Percentiles rank a stretch among this genome's conserved stretches.
Evolutionary conservation across 805 yeast species (phyloP).

Genomic region (Zygotorulaspora sp.): DNA sequence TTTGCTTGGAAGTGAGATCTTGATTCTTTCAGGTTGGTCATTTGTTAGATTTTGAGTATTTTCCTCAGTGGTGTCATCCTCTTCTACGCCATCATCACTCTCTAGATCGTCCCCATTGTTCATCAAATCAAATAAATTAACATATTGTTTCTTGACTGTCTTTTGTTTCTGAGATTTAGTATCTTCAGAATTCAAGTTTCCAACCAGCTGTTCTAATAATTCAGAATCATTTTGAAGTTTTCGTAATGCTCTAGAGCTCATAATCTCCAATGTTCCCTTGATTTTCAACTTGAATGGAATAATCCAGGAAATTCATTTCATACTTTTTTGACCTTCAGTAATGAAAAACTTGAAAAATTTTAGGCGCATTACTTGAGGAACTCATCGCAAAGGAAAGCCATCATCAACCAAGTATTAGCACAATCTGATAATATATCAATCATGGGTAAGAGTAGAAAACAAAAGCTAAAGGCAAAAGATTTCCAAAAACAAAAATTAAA

Average conservation of each 20-base stretch:
- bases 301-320: too few species aligned
- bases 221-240: constrained; percentile 34
- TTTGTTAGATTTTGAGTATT: too few species aligned
- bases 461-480: constrained; percentile 43
- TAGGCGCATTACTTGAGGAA: constrained; percentile 24
- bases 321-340: background rate
- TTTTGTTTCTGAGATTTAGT: constrained; percentile 4
- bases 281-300: too few species aligned
- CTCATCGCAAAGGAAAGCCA: constrained; percentile 2
- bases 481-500: constrained; percentile 63
- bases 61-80: constrained; percentile 9
- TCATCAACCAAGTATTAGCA: too few species aligned
- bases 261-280: too few species aligned
- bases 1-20: constrained; percentile 19
- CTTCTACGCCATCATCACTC: constrained; percentile 14
- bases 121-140: constrained; percentile 31
- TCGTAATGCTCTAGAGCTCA: constrained; percentile 38
- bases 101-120: constrained; percentile 19
- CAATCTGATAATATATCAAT: too few species aligned
- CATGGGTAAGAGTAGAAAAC: constrained; percentile 37
- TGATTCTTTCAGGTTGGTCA: too few species aligned
- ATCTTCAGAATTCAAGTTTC: constrained; percentile 5
- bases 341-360: constrained; percentile 5
- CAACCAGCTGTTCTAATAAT: constrained; percentile 23
- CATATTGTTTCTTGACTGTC: constrained; percentile 6